phyloP scores from a whole-genome alignment of 1,284 basidiomycete species.

The Trichosporon inkin region DNA sequence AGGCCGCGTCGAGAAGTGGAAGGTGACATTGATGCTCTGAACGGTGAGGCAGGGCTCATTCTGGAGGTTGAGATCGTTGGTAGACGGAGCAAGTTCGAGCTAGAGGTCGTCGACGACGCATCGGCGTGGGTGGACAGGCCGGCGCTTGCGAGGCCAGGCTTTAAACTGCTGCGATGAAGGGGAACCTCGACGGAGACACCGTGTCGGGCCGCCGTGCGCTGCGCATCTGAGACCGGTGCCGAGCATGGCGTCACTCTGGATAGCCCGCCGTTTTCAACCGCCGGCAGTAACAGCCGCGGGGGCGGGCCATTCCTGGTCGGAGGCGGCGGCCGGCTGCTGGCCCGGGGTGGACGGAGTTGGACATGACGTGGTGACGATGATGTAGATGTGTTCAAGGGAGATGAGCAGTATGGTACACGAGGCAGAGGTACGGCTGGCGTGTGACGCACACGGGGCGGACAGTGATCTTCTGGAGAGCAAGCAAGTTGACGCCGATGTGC shows the following conservation, averaged over 20 bases:
- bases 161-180: neutral
- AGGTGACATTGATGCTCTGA: neutral
- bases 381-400: neutral
- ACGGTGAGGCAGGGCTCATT: neutral
- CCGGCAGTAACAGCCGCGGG: neutral
- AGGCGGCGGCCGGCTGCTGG: neutral
- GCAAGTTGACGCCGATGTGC: neutral
- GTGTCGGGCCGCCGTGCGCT: constrained; percentile 25
- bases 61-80: constrained; percentile 14
- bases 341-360: neutral
- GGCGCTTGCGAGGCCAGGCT: constrained; percentile 9
- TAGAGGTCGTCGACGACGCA: constrained; percentile 24
- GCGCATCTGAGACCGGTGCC: constrained; percentile 21
- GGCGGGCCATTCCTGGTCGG: neutral
- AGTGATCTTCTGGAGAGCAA: neutral
- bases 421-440: neutral
- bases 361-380: neutral
- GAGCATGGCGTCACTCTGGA: neutral
- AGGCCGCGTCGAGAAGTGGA: constrained; percentile 28
- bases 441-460: neutral
- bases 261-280: neutral
- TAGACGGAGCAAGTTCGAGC: constrained; percentile 24
- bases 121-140: constrained; percentile 35
- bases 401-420: neutral
- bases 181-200: constrained; percentile 32